phyloP scores from a whole-genome alignment of 106 monocot genomes.

The Apostasia shenzhenica region DNA sequence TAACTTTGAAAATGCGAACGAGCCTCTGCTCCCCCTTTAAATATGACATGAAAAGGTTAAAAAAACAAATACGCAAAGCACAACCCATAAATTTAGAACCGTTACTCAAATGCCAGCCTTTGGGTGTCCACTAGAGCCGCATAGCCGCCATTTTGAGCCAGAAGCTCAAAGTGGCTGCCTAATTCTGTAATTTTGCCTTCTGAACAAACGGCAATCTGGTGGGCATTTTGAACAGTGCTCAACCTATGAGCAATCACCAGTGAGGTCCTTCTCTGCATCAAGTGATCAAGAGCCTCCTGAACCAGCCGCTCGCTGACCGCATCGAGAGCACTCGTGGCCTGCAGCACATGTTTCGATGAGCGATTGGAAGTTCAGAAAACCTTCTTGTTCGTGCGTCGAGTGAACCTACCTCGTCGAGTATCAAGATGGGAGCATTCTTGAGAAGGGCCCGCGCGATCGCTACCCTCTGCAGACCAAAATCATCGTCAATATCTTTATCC shows the following conservation, averaged over 20 bases:
- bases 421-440: slow-evolving; percentile 88
- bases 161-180: slow-evolving; percentile 72
- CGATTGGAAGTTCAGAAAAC: neutral
- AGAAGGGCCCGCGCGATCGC: slow-evolving; percentile 94
- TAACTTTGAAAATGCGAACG: neutral
- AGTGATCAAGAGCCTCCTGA: slow-evolving; percentile 79
- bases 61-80: neutral
- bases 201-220: slow-evolving; percentile 86
- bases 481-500: neutral
- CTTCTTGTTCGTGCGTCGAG: neutral
- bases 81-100: neutral
- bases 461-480: slow-evolving; percentile 57
- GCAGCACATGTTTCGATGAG: slow-evolving; percentile 8
- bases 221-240: slow-evolving; percentile 95
- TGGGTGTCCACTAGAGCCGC: slow-evolving; percentile 79
- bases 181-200: slow-evolving; percentile 67
- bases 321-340: slow-evolving; percentile 99
- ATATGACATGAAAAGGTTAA: neutral
- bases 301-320: slow-evolving; percentile 87
- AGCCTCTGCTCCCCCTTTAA: neutral
- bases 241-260: slow-evolving; percentile 93
- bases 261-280: slow-evolving; percentile 89
- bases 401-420: slow-evolving; percentile 79
- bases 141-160: slow-evolving; percentile 64
- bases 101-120: slow-evolving; percentile 89